These are phyloP conservation scores for Escovopsis weberi DNA, from an alignment of 2,329 filamentous ascomycete species.

Conservation along the genomic window DNA sequence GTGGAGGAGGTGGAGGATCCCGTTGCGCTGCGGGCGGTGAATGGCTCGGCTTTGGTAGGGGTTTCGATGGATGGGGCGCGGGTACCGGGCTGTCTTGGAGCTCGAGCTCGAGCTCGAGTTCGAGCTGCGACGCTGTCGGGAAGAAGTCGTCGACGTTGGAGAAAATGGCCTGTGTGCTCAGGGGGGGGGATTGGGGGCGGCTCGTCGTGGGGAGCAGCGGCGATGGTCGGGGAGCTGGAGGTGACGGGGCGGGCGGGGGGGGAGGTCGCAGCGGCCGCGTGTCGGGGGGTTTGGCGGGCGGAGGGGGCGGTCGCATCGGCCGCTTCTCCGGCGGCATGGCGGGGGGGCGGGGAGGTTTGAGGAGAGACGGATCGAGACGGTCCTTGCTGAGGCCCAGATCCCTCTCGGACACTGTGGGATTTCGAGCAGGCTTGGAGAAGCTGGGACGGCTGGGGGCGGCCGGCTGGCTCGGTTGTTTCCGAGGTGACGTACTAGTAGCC, in stretches of 20 bases:
- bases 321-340: no score
- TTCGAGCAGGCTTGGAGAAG: neutral
- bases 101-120: slow-evolving; percentile 37
- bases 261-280: slow-evolving; percentile 1
- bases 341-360: neutral
- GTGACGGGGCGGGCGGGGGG: slow-evolving; percentile 1
- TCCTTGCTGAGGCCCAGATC: slow-evolving; percentile 1
- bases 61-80: neutral
- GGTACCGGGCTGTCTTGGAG: slow-evolving; percentile 19
- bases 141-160: slow-evolving; percentile 38
- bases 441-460: neutral
- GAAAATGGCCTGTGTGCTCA: slow-evolving; percentile 40
- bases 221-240: slow-evolving; percentile 4
- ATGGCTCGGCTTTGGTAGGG: slow-evolving; percentile 3
- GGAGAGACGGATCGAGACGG: neutral
- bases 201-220: slow-evolving; percentile 7
- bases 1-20: no score
- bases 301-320: no score
- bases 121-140: slow-evolving; percentile 41
- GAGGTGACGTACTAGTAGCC: slow-evolving; percentile 5
- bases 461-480: slow-evolving; percentile 1
- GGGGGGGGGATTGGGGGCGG: slow-evolving; percentile 15
- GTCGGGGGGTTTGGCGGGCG: neutral
- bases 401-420: neutral
- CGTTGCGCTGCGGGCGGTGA: no score